Evolutionary conservation across 1,139 yeast species (phyloP).

Genomic region (Oligophagozyma castellii): DNA sequence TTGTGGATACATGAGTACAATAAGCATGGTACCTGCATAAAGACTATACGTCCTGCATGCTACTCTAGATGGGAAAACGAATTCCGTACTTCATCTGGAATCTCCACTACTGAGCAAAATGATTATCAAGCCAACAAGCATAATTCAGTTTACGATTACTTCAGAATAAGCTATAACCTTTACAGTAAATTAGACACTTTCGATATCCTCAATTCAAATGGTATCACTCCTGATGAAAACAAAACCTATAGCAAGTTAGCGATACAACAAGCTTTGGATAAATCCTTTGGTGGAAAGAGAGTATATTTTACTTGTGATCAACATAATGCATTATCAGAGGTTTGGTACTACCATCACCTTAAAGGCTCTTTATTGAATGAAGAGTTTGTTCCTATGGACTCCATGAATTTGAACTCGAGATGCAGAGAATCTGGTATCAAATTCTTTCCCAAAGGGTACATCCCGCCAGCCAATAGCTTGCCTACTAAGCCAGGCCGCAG

Average conservation of each 20-base stretch:
- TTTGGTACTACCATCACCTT: conserved; percentile 81
- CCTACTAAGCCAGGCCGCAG: conserved; percentile 16
- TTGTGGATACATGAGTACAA: conserved; percentile 92
- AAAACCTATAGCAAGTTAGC: conserved; percentile 51
- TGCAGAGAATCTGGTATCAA: conserved; percentile 65
- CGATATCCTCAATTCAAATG: conserved; percentile 49
- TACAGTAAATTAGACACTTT: conserved; percentile 58
- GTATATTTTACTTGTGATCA: conserved; percentile 66
- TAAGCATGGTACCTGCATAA: conserved; percentile 89
- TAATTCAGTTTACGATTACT: conserved; percentile 70
- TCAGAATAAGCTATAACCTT: conserved; percentile 47
- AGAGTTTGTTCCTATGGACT: conserved; percentile 50
- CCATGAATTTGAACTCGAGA: conserved; percentile 34
- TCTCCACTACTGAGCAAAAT: conserved; percentile 6
- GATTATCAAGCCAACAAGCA: conserved; percentile 14
- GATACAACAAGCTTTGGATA: conserved; percentile 48
- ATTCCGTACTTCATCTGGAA: no score
- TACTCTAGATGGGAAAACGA: conserved; percentile 28
- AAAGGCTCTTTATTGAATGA: conserved; percentile 61
- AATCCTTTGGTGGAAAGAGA: conserved; percentile 41
- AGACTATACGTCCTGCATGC: conserved; percentile 63
- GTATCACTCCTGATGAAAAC: conserved; percentile 52
- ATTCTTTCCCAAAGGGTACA: conserved; percentile 58
- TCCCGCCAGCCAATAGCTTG: conserved; percentile 17
- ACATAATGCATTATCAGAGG: conserved; percentile 57